Percentiles rank a stretch among this genome's conserved stretches.
Conservation (phyloP, 1,284 basidiomycete species). For the Porodaedalea pini region DNA sequence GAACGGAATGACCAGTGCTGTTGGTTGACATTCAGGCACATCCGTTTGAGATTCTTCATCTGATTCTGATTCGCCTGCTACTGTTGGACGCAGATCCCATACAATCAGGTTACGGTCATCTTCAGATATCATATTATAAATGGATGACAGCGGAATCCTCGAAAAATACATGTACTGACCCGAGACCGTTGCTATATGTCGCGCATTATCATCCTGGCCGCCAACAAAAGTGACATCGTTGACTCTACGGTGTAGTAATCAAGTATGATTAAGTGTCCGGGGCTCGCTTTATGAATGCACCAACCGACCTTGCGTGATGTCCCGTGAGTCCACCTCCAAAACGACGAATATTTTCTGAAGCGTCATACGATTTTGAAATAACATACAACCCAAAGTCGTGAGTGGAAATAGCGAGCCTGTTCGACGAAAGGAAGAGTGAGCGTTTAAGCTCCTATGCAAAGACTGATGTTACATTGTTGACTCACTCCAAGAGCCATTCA, state of each 20-base stretch:
- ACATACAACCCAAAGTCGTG: slow-evolving; percentile 67
- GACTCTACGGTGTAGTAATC: slow-evolving; percentile 29
- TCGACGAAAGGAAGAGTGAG: neutral
- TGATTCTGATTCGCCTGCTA: slow-evolving; percentile 23
- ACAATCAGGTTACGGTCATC: slow-evolving; percentile 81
- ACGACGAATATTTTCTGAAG: slow-evolving; percentile 52
- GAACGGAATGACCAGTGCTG: slow-evolving; percentile 70
- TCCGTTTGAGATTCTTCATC: slow-evolving; percentile 26
- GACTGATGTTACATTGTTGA: slow-evolving; percentile 17
- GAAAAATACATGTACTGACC: slow-evolving; percentile 38
- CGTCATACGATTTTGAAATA: slow-evolving; percentile 51
- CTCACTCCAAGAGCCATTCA: slow-evolving; percentile 70
- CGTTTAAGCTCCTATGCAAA: slow-evolving; percentile 12
- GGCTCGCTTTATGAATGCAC: slow-evolving; percentile 26
- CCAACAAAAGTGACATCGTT: slow-evolving; percentile 76
- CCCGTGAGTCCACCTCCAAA: slow-evolving; percentile 77
- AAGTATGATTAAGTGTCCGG: no score
- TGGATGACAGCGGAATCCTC: neutral
- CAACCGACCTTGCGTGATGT: slow-evolving; percentile 51
- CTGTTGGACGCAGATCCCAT: slow-evolving; percentile 68
- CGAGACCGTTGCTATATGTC: slow-evolving; percentile 76
- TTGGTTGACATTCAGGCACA: slow-evolving; percentile 52
- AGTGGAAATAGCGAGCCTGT: slow-evolving; percentile 62
- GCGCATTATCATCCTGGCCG: slow-evolving; percentile 54
- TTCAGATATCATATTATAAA: slow-evolving; percentile 27